Base-by-base conservation (phyloP, 2,329 filamentous ascomycete genomes). In the Pyricularia grisea region DNA sequence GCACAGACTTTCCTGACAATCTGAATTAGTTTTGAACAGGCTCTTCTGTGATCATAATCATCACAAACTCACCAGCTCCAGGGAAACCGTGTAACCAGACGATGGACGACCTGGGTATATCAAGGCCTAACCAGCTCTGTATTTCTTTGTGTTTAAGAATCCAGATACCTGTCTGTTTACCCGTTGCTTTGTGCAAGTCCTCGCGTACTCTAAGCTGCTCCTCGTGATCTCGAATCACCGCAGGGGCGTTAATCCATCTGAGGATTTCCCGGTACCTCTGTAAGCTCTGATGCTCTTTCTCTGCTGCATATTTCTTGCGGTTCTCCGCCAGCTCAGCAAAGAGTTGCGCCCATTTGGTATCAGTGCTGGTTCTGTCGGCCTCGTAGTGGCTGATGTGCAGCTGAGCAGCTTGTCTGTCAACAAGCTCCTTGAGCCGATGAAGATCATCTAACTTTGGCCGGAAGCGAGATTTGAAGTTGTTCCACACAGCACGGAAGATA, bases 91-190 rank as follows among this genome's bases (percentile, higher is more conserved):
- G 31, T 12, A 33, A 3, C 31, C 31, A 33, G 31, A 33, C 31
- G 31, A 33, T 33, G 31, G 31, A 33, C 2, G 31, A 33, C 3
- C 31, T 33, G 6, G 31, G 31, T 3, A 33, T 10, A 2, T 72
- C 77, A 11, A 12, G 66, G 9, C 69, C 68, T 66, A 75, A 70
- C 74, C 74, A 75, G 28, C 71, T 72, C n/a, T 67, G 30, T 12
- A 75, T 60, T n/a, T 73, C 65, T 9, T 69, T 55, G 36, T 72
- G 30, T n/a, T 71, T 64, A 27, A 72, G 30, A n/a, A 74, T 73
- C 74, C 74, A 75, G 12, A 68, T 58, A 7, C 72, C 71, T 3
- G 73, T 74, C 12, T 67, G 68, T 2, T 27, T n/a, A 30, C 74
- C 72, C 17, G 70, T 72, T 3, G 65, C 65, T 2, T 63, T 31